Evolutionary conservation across 371 early-diverging fungal genomes (phyloP), one percentile per base, ranked within the genome.

Genomic region (Saksenaea vasiformis): DNA sequence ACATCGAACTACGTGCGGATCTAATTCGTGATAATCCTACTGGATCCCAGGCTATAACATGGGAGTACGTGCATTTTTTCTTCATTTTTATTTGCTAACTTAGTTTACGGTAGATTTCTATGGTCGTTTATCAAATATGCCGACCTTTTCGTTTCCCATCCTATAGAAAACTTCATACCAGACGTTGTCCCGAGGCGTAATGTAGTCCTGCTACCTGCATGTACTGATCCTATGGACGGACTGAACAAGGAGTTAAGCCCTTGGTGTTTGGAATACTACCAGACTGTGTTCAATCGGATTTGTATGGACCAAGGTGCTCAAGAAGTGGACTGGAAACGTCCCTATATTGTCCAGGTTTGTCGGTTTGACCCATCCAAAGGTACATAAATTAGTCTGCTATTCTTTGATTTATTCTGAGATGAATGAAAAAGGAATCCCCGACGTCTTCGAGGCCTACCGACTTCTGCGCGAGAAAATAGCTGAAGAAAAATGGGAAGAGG

Each of bases 291-390:
- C 65, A 93, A 93, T 70, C 83, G 91, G 62, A 78, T 88, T n/a
- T 86, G 88, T 56, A 65, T 77, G 62, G 93, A 93, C 71, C 86
- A 90, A 69, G 87, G 86, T 61, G 82, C 87, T 28, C 80, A 83
- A 9, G 79, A 82, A 31, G 83, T 90, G 1, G 79, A 87, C 54
- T 80, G 82, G 68, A 67, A 75, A 34, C 79, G 91, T 15, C 91
- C 90, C 10, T 94, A 94, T 69, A 87, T 95, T 73, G 83, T 89
- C 22, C 95, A 95, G 77, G 86, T 94, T n/a, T 88, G 92, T 24
- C 79, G 95, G 28, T 94, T 95, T 59, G 95, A 95, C 75, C 95
- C 95, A n/a, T 89, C 91, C 54, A 95, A 95, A 78, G 95, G 93
- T 78, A 68, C 31, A 7, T 2, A 31, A 31, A 31, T 7, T 2